phyloP scores from a whole-genome alignment of 331 rosid genomes.

The Saraca asoca region DNA sequence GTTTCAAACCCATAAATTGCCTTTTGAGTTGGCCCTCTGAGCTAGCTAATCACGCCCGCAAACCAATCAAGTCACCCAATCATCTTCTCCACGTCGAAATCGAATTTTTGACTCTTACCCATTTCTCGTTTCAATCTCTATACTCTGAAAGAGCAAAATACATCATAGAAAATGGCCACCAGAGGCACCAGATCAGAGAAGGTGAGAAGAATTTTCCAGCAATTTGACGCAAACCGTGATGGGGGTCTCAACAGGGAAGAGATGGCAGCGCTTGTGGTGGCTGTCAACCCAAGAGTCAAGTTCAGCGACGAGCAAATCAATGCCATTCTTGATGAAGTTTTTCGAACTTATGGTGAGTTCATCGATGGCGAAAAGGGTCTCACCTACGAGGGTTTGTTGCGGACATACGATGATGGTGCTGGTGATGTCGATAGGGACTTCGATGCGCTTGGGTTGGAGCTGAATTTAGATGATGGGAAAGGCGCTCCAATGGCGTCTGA shows the following conservation, averaged over 20 bases:
- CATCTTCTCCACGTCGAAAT: too few relatives aligned
- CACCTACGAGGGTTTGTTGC: slow-evolving; percentile 28
- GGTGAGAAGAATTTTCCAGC: slow-evolving; percentile 33
- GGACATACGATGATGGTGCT: slow-evolving; percentile 34
- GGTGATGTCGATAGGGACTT: slow-evolving; percentile 34
- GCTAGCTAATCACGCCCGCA: too few relatives aligned
- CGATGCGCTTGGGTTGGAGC: slow-evolving; percentile 27
- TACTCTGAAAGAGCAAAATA: too few relatives aligned
- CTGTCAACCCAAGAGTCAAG: slow-evolving; percentile 31
- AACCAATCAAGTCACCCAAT: too few relatives aligned
- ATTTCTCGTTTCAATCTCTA: too few relatives aligned
- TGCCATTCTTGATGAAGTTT: slow-evolving; percentile 28
- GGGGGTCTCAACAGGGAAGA: slow-evolving; percentile 31
- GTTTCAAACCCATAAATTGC: too few relatives aligned
- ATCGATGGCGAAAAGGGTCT: slow-evolving; percentile 33
- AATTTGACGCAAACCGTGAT: slow-evolving; percentile 21
- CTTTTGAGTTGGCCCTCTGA: too few relatives aligned
- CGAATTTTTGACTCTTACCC: too few relatives aligned
- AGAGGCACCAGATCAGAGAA: slow-evolving; percentile 31
- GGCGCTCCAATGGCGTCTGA: slow-evolving; percentile 18
- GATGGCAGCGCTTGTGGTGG: slow-evolving; percentile 28
- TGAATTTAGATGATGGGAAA: slow-evolving; percentile 2
- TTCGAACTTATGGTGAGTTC: slow-evolving; percentile 30
- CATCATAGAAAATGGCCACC: slow-evolving; percentile 12
- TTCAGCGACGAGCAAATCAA: slow-evolving; percentile 35